Conservation (phyloP, 306 rosid genomes). For the Fragaria iinumae region DNA sequence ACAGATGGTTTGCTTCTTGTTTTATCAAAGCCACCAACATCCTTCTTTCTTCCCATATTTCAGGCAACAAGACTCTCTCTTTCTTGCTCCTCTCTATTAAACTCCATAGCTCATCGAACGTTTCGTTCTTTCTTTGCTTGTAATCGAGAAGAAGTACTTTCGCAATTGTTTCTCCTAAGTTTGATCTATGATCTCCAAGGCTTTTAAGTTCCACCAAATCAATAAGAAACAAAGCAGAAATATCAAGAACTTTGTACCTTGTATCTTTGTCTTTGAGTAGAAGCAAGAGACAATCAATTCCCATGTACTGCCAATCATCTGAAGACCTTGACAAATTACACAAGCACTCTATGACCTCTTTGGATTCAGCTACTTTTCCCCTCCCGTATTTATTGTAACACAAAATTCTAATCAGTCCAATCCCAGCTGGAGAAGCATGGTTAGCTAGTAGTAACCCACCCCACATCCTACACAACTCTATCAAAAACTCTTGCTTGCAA, state of each 20-base stretch:
- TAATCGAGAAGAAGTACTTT: slow-evolving; percentile 40
- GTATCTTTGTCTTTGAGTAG: slow-evolving; percentile 69
- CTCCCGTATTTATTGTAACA: slow-evolving; percentile 62
- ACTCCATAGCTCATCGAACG: slow-evolving; percentile 32
- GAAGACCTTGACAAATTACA: slow-evolving; percentile 75
- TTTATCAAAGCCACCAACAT: slow-evolving; percentile 36
- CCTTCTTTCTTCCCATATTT: slow-evolving; percentile 40
- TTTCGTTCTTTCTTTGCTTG: slow-evolving; percentile 15
- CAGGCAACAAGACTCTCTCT: slow-evolving; percentile 35
- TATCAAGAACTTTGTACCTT: slow-evolving; percentile 54
- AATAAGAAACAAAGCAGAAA: slow-evolving; percentile 39
- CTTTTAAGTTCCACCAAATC: slow-evolving; percentile 59
- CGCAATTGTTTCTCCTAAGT: slow-evolving; percentile 51
- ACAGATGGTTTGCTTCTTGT: slow-evolving; percentile 49
- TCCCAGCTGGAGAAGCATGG: slow-evolving; percentile 62
- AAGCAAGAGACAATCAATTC: slow-evolving; percentile 67
- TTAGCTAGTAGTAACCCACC: slow-evolving; percentile 64
- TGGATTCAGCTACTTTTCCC: slow-evolving; percentile 40
- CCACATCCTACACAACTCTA: slow-evolving; percentile 60
- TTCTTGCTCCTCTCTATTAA: slow-evolving; percentile 35
- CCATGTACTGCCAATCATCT: slow-evolving; percentile 87
- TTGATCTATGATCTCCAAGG: slow-evolving; percentile 52
- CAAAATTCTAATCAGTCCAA: slow-evolving; percentile 67
- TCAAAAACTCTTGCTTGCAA: slow-evolving; percentile 52
- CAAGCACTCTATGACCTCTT: slow-evolving; percentile 38